Evolutionary conservation across 192 early-diverging fungal species (phyloP).

Genomic region (Blastocladiella britannica): DNA sequence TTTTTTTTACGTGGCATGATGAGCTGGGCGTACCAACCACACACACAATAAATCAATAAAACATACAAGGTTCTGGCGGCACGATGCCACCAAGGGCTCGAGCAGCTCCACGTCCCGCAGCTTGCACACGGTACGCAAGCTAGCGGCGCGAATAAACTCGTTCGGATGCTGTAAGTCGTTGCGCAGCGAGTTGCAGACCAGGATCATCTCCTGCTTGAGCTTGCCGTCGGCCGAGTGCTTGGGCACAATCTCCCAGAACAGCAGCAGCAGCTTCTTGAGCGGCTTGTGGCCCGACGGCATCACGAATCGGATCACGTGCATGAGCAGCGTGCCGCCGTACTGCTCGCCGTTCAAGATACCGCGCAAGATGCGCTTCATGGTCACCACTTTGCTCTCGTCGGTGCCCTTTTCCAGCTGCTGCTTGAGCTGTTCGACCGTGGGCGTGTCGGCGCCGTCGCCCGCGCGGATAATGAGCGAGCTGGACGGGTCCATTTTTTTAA

Average conservation of each 20-base stretch:
- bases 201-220: constrained; percentile 83
- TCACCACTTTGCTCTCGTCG: constrained; percentile 78
- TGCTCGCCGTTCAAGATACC: constrained; percentile 87
- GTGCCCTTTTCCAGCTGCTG: constrained; percentile 71
- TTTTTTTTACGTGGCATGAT: background rate
- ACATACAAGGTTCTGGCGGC: constrained; percentile 60
- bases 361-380: constrained; percentile 81
- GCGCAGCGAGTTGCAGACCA: constrained; percentile 84
- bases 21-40: constrained; percentile 1
- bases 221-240: constrained; percentile 78
- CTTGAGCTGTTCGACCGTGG: constrained; percentile 47
- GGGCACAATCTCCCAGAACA: constrained; percentile 96
- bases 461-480: constrained; percentile 42
- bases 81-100: constrained; percentile 78
- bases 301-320: constrained; percentile 97
- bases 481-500: no score
- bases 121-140: constrained; percentile 86
- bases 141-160: constrained; percentile 88
- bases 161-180: constrained; percentile 97
- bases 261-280: constrained; percentile 87
- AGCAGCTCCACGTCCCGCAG: constrained; percentile 83
- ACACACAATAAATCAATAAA: background rate
- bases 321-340: constrained; percentile 54
- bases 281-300: constrained; percentile 88
- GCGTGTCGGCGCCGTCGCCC: constrained; percentile 40